Evolutionary conservation across 2,329 filamentous ascomycete species (phyloP), one percentile per base, ranked within the genome.

Genomic region (Drechslera avenae): DNA sequence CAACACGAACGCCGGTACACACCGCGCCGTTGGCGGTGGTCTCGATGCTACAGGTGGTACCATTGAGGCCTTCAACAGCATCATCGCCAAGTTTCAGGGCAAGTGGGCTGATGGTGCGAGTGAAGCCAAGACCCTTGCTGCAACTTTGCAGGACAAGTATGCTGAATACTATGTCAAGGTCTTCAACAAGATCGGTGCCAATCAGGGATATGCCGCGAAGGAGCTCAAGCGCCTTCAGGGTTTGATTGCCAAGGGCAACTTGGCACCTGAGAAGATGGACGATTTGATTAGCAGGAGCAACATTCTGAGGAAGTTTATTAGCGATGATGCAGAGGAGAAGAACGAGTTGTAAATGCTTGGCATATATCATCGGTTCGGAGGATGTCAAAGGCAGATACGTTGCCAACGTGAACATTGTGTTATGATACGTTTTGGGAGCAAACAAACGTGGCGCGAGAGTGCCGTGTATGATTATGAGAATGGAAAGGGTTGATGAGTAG

Each of bases 121-220:
- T 35, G 88, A 95, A 76, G 81, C 89, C 45, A 87, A 88, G 79
- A 87, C 88, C 78, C 83, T 85, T 54, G 86, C 86, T 17, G 81
- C 82, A 63, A 79, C 76, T 43, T 73, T 94, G 44, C 84, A 87
- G 77, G 86, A 87, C 75, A 90, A 90, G 80, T 96, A 93, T 71
- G 90, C 90, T 39, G 83, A 92, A 76, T 99, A 99, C 84, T 97
- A 99, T 75, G 81, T 94, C 73, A 90, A 90, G 73, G 91, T 96
- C 46, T 88, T 94, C 54, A 85, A 90, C 73, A 97, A 97, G 85
- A 79, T 94, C 58, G 81, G 79, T 71, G 81, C 87, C 74, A 95
- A 88, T 77, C 81, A 88, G 55, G 87, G 81, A 44, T 97, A 90
- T 70, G 90, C 86, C 40, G 79, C 84, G 71, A 97, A 96, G 85